Base-by-base conservation (phyloP, 2,329 filamentous ascomycete species). In the Xylariaceae sp. region DNA sequence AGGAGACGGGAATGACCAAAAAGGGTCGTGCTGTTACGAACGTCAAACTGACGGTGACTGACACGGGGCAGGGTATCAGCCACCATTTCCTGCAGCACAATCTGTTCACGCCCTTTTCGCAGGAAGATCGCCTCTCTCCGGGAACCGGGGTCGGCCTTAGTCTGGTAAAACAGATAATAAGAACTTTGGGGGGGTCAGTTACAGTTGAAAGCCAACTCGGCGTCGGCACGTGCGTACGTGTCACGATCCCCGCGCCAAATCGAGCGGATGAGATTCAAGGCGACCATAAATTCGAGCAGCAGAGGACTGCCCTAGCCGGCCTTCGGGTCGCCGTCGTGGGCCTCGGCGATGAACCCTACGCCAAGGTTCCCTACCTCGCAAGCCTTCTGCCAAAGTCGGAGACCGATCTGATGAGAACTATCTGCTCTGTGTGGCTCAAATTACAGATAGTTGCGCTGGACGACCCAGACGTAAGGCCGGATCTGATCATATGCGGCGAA, bases 1-100 rank as follows among this genome's bases (percentile, higher is more conserved):
- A 35, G 25, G 40, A 37, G 19, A 32, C 29, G 32, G 15, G 21
- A 11, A 17, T n/a, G 13, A 15, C 29, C 40, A 45, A 29, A 38
- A 37, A 5, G 36, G 44, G 17, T 17, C 24, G 10, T 8, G n/a
- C 17, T 17, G 21, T 24, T 6, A 30, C 28, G 4, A 35, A 45
- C 26, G 50, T 63, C 4, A 49, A 47, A 0, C 45, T 77, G 4
- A 69, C 63, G 0, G 68, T 84, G 2, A 60, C 64, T 0, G 80
- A 85, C 44, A 78, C 79, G 0, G 80, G 80, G 2, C 67, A 67
- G 29, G 80, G 80, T 2, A 84, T 85, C 22, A 70, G 70, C 0
- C 61, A 70, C 5, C 71, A 80, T 8, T 85, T 75, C 42, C 55
- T 83, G 13, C 64, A 70, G 17, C 67, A 72, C 6, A 66, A 68